Conservation (phyloP, 768 basidiomycete genomes). For the Saitozyma sp. region DNA sequence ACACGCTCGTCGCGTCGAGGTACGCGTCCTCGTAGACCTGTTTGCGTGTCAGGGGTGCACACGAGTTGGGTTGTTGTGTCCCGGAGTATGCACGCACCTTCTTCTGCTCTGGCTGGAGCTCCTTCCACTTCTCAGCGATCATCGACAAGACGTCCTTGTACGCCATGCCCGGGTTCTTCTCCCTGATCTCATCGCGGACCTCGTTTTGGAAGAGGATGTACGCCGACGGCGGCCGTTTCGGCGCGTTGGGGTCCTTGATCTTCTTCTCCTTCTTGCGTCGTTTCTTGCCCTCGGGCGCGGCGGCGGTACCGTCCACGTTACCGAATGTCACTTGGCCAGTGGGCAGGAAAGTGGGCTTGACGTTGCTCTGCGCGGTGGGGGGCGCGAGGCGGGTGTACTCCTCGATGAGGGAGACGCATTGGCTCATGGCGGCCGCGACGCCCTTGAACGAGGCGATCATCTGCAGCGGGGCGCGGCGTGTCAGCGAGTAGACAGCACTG, state of each 20-base stretch:
- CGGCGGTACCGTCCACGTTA: constrained; percentile 4
- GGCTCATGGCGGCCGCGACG: constrained; percentile 44
- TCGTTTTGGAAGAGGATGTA: constrained; percentile 95
- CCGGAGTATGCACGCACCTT: constrained; percentile 60
- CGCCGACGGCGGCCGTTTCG: constrained; percentile 87
- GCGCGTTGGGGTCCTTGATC: constrained; percentile 83
- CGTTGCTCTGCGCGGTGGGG: neutral
- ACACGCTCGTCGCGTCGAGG: constrained; percentile 64
- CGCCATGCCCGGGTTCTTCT: constrained; percentile 63
- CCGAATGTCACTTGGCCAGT: no score
- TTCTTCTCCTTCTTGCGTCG: constrained; percentile 60
- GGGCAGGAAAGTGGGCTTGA: no score
- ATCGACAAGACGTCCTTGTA: constrained; percentile 71
- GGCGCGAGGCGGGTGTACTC: constrained; percentile 43
- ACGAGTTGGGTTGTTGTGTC: constrained; percentile 23
- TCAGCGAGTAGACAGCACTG: neutral
- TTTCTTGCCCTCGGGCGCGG: constrained; percentile 5
- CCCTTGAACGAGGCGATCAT: constrained; percentile 49
- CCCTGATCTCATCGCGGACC: constrained; percentile 71
- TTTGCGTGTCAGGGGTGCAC: neutral
- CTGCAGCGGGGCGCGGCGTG: constrained; percentile 16
- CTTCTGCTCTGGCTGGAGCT: constrained; percentile 68
- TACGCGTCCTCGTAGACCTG: constrained; percentile 58
- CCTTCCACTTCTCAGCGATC: constrained; percentile 74
- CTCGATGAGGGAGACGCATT: constrained; percentile 39